These are phyloP conservation scores for Gleditsia sinensis DNA, from an alignment of 306 rosid species.

Conservation along the genomic window DNA sequence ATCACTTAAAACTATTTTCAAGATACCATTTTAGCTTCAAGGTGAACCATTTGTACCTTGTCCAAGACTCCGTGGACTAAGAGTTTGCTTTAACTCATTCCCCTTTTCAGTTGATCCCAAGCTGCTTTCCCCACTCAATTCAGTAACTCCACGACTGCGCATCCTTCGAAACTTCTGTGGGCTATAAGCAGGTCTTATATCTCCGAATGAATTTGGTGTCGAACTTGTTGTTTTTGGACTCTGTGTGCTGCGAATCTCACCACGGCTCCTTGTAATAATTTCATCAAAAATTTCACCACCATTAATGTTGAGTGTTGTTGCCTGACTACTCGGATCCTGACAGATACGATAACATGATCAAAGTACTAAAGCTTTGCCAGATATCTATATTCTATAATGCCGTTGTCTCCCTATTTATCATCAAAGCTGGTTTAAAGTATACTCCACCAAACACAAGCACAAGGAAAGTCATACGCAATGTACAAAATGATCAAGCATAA, in stretches of 20 bases:
- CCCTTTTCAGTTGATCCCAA: conserved; percentile 40
- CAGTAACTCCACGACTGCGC: conserved; percentile 59
- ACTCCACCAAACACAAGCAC: not conserved
- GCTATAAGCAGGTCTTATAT: conserved; percentile 55
- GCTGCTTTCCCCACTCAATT: conserved; percentile 62
- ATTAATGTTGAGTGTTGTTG: conserved; percentile 49
- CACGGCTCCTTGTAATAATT: conserved; percentile 87
- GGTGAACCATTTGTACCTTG: conserved; percentile 41
- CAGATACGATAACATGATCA: conserved; percentile 10
- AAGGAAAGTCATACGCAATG: not conserved
- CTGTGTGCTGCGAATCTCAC: conserved; percentile 74
- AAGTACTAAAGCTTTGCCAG: conserved; percentile 19
- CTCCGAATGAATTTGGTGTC: conserved; percentile 60
- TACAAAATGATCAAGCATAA: not conserved
- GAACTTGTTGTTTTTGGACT: conserved; percentile 78
- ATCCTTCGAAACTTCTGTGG: conserved; percentile 45
- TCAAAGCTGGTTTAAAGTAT: not conserved
- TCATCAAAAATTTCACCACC: conserved; percentile 89
- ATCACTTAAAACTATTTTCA: conserved; percentile 42
- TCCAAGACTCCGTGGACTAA: conserved; percentile 53
- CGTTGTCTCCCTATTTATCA: not conserved
- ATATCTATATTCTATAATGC: not conserved
- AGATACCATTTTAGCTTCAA: conserved; percentile 36
- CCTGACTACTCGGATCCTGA: conserved; percentile 64
- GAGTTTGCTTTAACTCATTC: conserved; percentile 43